Conservation (phyloP, 768 basidiomycete genomes). For the Tremella fuciformis region DNA sequence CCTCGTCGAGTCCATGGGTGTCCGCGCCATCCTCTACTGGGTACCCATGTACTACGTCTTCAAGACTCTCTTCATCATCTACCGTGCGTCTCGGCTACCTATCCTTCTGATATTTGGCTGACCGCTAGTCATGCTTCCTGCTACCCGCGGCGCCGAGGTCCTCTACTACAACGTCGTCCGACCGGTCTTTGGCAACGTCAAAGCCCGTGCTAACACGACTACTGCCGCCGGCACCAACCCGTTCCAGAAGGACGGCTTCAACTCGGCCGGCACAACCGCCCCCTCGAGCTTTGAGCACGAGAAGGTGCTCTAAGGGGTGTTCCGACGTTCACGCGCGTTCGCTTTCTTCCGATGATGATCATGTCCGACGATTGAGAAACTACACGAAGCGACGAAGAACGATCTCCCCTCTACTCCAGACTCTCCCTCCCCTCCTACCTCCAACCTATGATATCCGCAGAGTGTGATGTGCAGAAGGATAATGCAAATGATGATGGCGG, state of each 20-base stretch:
- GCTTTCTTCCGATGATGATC: too few relatives aligned
- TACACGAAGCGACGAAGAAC: too few relatives aligned
- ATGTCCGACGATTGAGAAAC: too few relatives aligned
- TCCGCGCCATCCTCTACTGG: conserved; percentile 78
- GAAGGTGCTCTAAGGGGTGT: conserved; percentile 44
- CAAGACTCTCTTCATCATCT: conserved; percentile 87
- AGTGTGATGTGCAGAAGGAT: too few relatives aligned
- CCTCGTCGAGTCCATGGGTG: conserved; percentile 81
- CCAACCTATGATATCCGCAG: too few relatives aligned
- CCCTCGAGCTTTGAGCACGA: conserved; percentile 51
- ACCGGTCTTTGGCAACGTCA: conserved; percentile 70
- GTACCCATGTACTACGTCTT: conserved; percentile 90
- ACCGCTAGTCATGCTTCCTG: conserved; percentile 39
- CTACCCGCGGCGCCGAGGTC: conserved; percentile 74
- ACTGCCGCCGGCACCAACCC: conserved; percentile 55
- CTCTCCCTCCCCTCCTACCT: too few relatives aligned
- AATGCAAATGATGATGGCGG: too few relatives aligned
- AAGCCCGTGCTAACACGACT: conserved; percentile 18
- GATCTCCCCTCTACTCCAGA: too few relatives aligned
- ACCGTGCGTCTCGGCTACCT: conserved; percentile 67
- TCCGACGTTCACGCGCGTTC: too few relatives aligned
- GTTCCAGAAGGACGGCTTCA: conserved; percentile 42
- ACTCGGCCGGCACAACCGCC: conserved; percentile 44
- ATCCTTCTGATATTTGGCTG: conserved; percentile 12
- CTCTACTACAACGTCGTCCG: conserved; percentile 74